Conservation (phyloP, 257 asterid species). For the Penstemon davidsonii region DNA sequence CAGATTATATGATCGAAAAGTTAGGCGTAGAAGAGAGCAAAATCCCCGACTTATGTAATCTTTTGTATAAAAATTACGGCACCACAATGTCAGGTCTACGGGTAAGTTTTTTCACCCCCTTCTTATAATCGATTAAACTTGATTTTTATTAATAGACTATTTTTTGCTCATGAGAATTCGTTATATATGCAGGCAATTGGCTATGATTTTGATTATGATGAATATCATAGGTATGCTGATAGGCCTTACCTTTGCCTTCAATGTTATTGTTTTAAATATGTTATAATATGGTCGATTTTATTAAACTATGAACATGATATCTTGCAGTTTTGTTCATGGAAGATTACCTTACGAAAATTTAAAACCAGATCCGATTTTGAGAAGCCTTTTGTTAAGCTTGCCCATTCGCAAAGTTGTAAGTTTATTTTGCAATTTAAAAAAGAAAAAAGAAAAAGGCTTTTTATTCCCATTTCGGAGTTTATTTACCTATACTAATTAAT, state of each 20-base stretch:
- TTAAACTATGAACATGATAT: slow-evolving; percentile 9
- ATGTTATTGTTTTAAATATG: background rate
- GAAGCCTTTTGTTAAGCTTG: slow-evolving; percentile 72
- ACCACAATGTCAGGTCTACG: slow-evolving; percentile 97
- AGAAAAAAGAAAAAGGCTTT: no score
- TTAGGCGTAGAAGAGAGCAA: slow-evolving; percentile 69
- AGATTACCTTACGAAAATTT: slow-evolving; percentile 88
- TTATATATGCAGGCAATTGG: slow-evolving; percentile 77
- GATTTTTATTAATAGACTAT: slow-evolving; percentile 5
- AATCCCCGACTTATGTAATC: slow-evolving; percentile 57
- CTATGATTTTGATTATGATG: slow-evolving; percentile 87
- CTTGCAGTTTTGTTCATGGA: slow-evolving; percentile 90
- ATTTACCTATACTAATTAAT: background rate
- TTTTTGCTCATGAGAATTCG: background rate
- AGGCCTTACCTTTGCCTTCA: background rate
- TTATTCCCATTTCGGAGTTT: background rate
- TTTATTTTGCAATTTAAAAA: background rate
- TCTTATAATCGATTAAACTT: background rate
- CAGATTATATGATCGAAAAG: slow-evolving; percentile 80
- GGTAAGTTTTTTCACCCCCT: slow-evolving; percentile 40
- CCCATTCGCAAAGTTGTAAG: slow-evolving; percentile 88
- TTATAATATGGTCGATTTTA: background rate
- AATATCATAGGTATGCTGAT: slow-evolving; percentile 65
- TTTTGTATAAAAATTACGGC: slow-evolving; percentile 77
- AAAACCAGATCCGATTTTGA: slow-evolving; percentile 81